Base-by-base conservation (phyloP, 768 basidiomycete species). In the Psilocybe tampanensis region DNA sequence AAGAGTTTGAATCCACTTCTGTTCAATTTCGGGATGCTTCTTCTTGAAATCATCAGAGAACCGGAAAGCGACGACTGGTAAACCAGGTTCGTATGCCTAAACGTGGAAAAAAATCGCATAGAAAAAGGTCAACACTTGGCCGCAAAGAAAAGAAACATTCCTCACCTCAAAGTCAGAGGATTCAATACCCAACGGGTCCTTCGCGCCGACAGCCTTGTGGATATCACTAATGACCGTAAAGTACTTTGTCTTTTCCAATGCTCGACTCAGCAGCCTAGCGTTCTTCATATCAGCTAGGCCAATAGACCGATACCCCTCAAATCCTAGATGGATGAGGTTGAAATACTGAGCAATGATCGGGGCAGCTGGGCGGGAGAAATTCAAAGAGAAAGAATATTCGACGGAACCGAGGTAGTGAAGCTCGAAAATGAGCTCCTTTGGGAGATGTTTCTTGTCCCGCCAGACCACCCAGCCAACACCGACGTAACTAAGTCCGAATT, bases 301-400 rank as follows among this genome's bases (percentile, higher is more conserved):
- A 17, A 84, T 70, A 12, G 66, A 67, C 17, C 78, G 77, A 67
- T 84, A 87, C 0, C 84, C 85, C 59, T 80, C 75, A 58, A 81
- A 82, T 21, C 85, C 86, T 26, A 87, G 76, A 59, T 85, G 80
- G 26, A 87, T 66, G 65, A 87, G 74, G 62, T 84, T 86, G 76
- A 86, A 88, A 63, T 85, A 84, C 62, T 86, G 85, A 2, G 78
- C 81, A 36, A 87, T 78, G 62, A 86, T 81, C 2, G 85, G 86
- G 3, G 84, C 84, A 5, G 85, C 85, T 0, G 86, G 80, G 8
- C 83, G 80, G 34, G 82, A 84, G 65, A 86, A 85, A 63, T 85
- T 85, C 61, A 86, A 74, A 5, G 84, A 85, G 70, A 86, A 89
- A 1, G 89, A 89, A 69, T 94, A 95, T 69, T 96, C 83, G 17